A percentile compares a stretch with the other conserved stretches of the same genome.
These are phyloP conservation scores for Didymella pinodella DNA, from an alignment of 2,329 filamentous ascomycete species.

Conservation along the genomic window DNA sequence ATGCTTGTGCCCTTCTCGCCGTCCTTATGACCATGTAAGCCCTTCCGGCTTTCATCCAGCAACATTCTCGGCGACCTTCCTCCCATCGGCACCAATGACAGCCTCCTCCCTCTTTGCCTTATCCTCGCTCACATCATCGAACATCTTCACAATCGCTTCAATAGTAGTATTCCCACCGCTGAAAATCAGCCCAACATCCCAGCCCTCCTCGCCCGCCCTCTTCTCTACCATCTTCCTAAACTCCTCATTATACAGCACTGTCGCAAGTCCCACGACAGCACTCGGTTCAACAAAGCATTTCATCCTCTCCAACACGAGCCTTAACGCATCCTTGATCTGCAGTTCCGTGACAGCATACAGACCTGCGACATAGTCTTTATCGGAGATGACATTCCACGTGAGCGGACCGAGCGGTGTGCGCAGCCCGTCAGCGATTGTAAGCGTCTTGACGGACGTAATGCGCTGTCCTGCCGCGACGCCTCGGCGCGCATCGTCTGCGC, in stretches of 20 bases:
- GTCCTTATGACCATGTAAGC: too few species aligned
- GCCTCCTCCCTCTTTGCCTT: constrained; percentile 52
- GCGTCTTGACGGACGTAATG: constrained; percentile 72
- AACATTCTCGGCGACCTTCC: constrained; percentile 56
- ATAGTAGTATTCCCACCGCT: constrained; percentile 72
- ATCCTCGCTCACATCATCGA: constrained; percentile 46
- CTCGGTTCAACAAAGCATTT: constrained; percentile 93
- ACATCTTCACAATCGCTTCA: constrained; percentile 66
- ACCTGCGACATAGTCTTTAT: constrained; percentile 71
- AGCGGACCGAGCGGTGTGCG: constrained; percentile 79
- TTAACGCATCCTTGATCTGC: constrained; percentile 79
- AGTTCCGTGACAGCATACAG: constrained; percentile 81
- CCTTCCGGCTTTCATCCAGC: constrained; percentile 46
- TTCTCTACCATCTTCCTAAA: constrained; percentile 72
- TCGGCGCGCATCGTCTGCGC: constrained; percentile 81
- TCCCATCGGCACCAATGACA: constrained; percentile 52
- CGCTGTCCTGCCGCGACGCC: constrained; percentile 71
- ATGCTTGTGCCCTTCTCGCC: not conserved
- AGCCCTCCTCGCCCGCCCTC: constrained; percentile 75
- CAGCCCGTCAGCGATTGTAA: constrained; percentile 89
- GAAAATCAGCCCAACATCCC: constrained; percentile 71
- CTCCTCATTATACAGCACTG: constrained; percentile 83
- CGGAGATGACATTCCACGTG: constrained; percentile 80
- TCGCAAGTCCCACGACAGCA: constrained; percentile 82
- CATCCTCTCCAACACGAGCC: constrained; percentile 82